Evolutionary conservation across 495 filamentous ascomycete genomes (phyloP).

Genomic region (Chaetomidium leptoderma): DNA sequence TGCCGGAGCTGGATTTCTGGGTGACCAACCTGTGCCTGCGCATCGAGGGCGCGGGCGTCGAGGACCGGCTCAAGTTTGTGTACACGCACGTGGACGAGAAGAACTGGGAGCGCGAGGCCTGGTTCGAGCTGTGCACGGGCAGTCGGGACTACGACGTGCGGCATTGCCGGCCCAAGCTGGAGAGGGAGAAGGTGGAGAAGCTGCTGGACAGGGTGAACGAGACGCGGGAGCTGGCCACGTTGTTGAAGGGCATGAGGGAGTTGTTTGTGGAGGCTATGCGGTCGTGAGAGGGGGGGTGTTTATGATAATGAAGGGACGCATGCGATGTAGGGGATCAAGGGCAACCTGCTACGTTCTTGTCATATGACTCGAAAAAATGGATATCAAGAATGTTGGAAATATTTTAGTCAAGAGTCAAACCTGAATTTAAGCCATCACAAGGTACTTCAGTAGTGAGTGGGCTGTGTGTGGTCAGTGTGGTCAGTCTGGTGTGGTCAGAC

Average conservation of each 20-base stretch:
- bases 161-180: slow-evolving; percentile 72
- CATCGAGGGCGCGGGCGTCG: slow-evolving; percentile 82
- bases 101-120: slow-evolving; percentile 84
- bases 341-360: not conserved
- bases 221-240: slow-evolving; percentile 69
- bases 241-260: slow-evolving; percentile 90
- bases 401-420: not conserved
- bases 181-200: slow-evolving; percentile 64
- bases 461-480: too few species aligned
- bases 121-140: slow-evolving; percentile 83
- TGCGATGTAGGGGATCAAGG: not conserved
- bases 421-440: too few species aligned
- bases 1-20: slow-evolving; percentile 94
- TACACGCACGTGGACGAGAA: slow-evolving; percentile 84
- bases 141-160: slow-evolving; percentile 79
- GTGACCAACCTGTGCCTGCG: slow-evolving; percentile 80
- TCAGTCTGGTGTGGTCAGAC: too few species aligned
- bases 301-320: not conserved
- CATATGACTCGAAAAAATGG: too few species aligned
- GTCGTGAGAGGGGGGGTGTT: slow-evolving; percentile 26
- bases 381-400: too few species aligned
- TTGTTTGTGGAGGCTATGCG: slow-evolving; percentile 65
- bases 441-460: too few species aligned
- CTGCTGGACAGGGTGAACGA: slow-evolving; percentile 77
- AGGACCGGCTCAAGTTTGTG: slow-evolving; percentile 84